A percentile compares a stretch with the other conserved stretches of the same genome.
These are phyloP conservation scores for Thraustochytrium sp. DNA, from an alignment of 352 stramenopile species.

Conservation along the genomic window DNA sequence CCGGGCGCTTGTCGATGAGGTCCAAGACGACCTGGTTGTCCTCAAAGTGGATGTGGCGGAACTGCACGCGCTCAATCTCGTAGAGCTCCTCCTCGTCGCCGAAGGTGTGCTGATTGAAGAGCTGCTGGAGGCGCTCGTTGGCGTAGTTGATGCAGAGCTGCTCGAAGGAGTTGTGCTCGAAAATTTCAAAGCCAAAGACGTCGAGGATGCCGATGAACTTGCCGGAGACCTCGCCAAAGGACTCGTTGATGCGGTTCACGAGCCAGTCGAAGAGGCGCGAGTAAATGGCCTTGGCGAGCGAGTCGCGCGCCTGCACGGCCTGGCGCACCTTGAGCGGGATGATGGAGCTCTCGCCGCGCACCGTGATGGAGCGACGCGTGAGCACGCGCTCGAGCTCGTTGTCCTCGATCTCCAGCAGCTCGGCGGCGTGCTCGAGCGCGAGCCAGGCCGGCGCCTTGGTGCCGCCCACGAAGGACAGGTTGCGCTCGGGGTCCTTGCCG, in stretches of 20 bases:
- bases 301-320: constrained; percentile 64
- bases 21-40: constrained; percentile 65
- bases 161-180: constrained; percentile 85
- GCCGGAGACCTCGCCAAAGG: constrained; percentile 29
- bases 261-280: constrained; percentile 90
- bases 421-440: constrained; percentile 5
- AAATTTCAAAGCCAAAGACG: constrained; percentile 89
- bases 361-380: constrained; percentile 9
- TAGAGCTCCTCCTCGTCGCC: constrained; percentile 76
- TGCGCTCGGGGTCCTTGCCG: not conserved
- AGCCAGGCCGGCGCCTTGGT: not conserved
- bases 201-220: constrained; percentile 81
- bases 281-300: constrained; percentile 88
- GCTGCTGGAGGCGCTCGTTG: constrained; percentile 74
- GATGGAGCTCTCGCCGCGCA: constrained; percentile 9
- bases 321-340: constrained; percentile 37
- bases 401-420: constrained; percentile 25
- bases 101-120: constrained; percentile 78
- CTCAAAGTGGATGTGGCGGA: constrained; percentile 61
- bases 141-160: constrained; percentile 83
- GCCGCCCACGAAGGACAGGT: not conserved
- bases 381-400: constrained; percentile 21
- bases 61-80: constrained; percentile 61
- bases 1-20: constrained; percentile 38
- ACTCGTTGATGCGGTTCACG: constrained; percentile 58